phyloP scores from a whole-genome alignment of 371 early-diverging fungal genomes.

The Mucor circinelloides region DNA sequence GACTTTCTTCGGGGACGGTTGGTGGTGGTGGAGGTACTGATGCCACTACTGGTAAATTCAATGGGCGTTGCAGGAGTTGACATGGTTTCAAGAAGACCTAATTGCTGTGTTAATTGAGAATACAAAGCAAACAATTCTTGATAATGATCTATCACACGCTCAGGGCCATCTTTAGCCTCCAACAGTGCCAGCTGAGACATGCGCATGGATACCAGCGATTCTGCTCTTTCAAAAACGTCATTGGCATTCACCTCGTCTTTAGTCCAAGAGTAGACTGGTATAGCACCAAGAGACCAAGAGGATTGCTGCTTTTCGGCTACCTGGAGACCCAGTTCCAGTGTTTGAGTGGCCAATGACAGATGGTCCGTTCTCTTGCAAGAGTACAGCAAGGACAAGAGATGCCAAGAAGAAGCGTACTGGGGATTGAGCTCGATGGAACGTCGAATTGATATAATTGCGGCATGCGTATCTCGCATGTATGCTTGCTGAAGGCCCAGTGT shows the following conservation, averaged over 20 bases:
- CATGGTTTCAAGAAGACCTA: background rate
- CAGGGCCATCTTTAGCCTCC: conserved; percentile 49
- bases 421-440: conserved; percentile 66
- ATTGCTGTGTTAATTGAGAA: conserved; percentile 49
- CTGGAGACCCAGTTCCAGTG: conserved; percentile 69
- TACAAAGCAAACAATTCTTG: conserved; percentile 64
- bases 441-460: conserved; percentile 63
- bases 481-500: conserved; percentile 78
- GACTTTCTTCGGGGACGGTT: background rate
- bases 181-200: conserved; percentile 27
- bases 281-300: background rate
- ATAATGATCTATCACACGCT: conserved; percentile 53
- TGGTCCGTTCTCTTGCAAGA: conserved; percentile 47
- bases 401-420: conserved; percentile 76
- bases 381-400: conserved; percentile 78
- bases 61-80: background rate
- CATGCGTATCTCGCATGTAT: conserved; percentile 70
- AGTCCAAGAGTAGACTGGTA: conserved; percentile 28
- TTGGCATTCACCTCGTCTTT: conserved; percentile 14
- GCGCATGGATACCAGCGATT: conserved; percentile 23
- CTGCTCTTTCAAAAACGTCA: conserved; percentile 25
- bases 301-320: background rate
- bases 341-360: conserved; percentile 57
- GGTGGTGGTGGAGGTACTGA: background rate
- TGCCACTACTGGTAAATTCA: background rate